phyloP scores from a whole-genome alignment of 805 yeast genomes.

The Ascoidea asiatica region DNA sequence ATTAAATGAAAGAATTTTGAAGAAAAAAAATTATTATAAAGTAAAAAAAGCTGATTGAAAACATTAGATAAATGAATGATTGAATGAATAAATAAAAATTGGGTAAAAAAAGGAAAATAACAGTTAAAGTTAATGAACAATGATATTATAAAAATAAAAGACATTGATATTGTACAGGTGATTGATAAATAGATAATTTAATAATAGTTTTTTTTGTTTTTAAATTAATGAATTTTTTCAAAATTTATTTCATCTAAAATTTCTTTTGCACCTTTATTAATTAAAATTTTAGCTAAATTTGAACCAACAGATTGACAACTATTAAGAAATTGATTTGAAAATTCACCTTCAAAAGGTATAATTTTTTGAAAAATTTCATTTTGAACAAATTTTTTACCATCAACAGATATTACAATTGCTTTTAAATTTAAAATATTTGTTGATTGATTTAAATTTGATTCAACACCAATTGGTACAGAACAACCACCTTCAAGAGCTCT shows the following conservation, averaged over 20 bases:
- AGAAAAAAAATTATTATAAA: no score
- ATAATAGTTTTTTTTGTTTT: no score
- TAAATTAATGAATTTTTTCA: constrained; percentile 49
- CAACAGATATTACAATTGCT: constrained; percentile 74
- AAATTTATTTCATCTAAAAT: constrained; percentile 74
- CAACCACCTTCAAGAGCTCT: constrained; percentile 93
- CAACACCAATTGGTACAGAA: constrained; percentile 92
- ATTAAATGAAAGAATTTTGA: no score
- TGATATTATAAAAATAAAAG: no score
- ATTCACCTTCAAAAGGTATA: no score
- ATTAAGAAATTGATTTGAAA: constrained; percentile 23
- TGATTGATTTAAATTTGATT: constrained; percentile 35
- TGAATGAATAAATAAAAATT: no score
- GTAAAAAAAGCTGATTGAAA: no score
- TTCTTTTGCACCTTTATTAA: constrained; percentile 66
- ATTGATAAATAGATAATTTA: no score
- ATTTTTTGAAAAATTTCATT: constrained; percentile 23
- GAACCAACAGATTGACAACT: constrained; percentile 67
- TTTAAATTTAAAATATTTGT: constrained; percentile 33
- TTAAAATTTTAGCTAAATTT: constrained; percentile 51
- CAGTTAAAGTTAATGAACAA: no score
- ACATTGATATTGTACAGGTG: no score
- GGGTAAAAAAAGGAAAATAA: no score
- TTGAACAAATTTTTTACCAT: constrained; percentile 62
- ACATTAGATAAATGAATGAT: no score